Percentiles rank a stretch among this genome's conserved stretches.
These are phyloP conservation scores for Mortierella sp. DNA, from an alignment of 371 early-diverging fungal genomes.

Conservation along the genomic window DNA sequence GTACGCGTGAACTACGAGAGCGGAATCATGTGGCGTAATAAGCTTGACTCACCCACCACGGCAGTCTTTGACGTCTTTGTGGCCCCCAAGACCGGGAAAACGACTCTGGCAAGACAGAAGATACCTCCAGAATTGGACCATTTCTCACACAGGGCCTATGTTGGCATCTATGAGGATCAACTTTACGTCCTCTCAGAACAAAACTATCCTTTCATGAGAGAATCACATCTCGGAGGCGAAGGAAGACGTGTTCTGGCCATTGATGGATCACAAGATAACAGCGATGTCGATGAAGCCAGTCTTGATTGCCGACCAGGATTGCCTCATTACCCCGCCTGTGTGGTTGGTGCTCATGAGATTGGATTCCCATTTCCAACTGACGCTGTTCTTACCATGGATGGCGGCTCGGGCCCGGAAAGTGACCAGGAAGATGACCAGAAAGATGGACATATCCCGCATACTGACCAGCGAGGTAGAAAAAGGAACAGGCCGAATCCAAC, in stretches of 20 bases:
- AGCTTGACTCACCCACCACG: constrained; percentile 30
- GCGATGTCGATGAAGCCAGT: not conserved
- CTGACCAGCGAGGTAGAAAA: not conserved
- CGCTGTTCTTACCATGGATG: constrained; percentile 6
- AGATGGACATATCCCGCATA: not conserved
- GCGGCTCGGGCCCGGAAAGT: not conserved
- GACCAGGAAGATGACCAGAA: not conserved
- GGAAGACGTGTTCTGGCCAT: constrained; percentile 12
- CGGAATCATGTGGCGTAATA: constrained; percentile 13
- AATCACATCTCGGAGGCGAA: not conserved
- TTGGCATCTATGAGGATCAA: constrained; percentile 24
- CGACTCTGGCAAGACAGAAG: constrained; percentile 21
- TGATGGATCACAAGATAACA: constrained; percentile 10
- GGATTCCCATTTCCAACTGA: constrained; percentile 17
- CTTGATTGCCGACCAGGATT: constrained; percentile 13
- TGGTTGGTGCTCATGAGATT: constrained; percentile 25
- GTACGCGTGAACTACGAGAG: not conserved
- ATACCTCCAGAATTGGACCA: not conserved
- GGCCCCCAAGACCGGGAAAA: not conserved
- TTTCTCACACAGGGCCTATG: constrained; percentile 15
- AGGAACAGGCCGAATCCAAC: not conserved
- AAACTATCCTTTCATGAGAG: constrained; percentile 25
- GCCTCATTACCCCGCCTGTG: constrained; percentile 22
- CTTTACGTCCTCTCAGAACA: constrained; percentile 38
- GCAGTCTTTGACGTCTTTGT: constrained; percentile 33